Percentiles rank a stretch among this genome's conserved stretches.
These are phyloP conservation scores for Prunus mira DNA, from an alignment of 306 rosid genomes.

Conservation along the genomic window DNA sequence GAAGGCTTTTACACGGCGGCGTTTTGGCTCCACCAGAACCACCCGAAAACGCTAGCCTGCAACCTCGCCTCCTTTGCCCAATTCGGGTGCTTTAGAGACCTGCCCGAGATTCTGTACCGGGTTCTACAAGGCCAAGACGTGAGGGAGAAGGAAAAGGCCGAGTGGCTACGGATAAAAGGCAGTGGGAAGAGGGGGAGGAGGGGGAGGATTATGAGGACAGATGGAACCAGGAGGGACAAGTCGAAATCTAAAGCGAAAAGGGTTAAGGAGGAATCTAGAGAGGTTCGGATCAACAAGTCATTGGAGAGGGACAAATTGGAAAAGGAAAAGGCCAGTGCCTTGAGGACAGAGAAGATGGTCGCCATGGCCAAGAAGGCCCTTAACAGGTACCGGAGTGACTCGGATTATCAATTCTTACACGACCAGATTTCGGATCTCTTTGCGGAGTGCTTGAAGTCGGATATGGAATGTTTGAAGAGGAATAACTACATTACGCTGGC, in stretches of 20 bases:
- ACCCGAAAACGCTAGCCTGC: slow-evolving; percentile 48
- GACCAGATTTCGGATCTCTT: slow-evolving; percentile 44
- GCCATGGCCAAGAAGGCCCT: slow-evolving; percentile 47
- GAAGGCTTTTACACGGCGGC: slow-evolving; percentile 43
- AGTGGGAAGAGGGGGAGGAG: not conserved
- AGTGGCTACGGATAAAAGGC: slow-evolving; percentile 7
- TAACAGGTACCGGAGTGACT: slow-evolving; percentile 22
- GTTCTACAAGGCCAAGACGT: slow-evolving; percentile 36
- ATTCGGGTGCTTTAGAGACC: slow-evolving; percentile 59
- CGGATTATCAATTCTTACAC: slow-evolving; percentile 29
- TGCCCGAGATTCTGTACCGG: slow-evolving; percentile 52
- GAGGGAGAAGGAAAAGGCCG: slow-evolving; percentile 8
- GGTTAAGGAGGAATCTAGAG: not conserved
- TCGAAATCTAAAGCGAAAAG: not conserved
- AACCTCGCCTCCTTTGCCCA: slow-evolving; percentile 44
- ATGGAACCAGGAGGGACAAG: not conserved
- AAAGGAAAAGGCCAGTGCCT: slow-evolving; percentile 24
- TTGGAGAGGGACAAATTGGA: slow-evolving; percentile 7
- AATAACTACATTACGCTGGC: slow-evolving; percentile 38
- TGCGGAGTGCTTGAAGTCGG: slow-evolving; percentile 39
- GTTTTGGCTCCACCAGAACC: slow-evolving; percentile 42
- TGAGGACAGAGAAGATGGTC: slow-evolving; percentile 33
- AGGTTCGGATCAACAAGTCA: not conserved
- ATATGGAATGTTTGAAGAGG: slow-evolving; percentile 29
- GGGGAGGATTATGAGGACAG: no score